phyloP scores from a whole-genome alignment of 176 grass and related monocot species.

The Eleusine indica region DNA sequence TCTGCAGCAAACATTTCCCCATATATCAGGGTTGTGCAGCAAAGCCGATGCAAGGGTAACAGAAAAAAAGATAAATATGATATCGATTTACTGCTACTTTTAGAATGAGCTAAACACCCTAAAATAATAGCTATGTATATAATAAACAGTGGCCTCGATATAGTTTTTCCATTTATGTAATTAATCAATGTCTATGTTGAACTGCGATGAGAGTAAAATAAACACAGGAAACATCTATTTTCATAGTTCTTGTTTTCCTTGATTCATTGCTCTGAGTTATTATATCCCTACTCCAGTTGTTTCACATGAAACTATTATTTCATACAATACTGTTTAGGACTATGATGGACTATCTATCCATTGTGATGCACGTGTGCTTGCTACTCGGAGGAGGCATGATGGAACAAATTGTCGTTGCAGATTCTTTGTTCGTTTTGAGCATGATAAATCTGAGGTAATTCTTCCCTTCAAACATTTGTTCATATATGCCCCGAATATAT shows the following conservation, averaged over 20 bases:
- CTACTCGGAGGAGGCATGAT: neutral
- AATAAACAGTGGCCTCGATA: too few species aligned
- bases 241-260: neutral
- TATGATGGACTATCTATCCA: neutral
- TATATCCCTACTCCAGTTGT: neutral
- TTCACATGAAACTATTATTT: neutral
- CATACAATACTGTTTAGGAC: neutral
- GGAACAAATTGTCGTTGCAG: neutral
- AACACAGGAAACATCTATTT: neutral
- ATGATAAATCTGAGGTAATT: neutral
- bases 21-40: too few species aligned
- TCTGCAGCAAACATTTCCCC: too few species aligned
- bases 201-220: neutral
- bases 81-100: neutral
- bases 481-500: neutral
- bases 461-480: neutral
- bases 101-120: neutral
- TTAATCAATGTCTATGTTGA: neutral
- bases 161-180: neutral
- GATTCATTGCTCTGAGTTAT: too few species aligned
- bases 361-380: neutral
- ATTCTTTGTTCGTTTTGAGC: neutral
- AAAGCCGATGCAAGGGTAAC: too few species aligned
- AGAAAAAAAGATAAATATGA: too few species aligned
- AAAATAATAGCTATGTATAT: neutral